Conservation (phyloP, 2,329 filamentous ascomycete species). For the Arthroderma sp. region DNA sequence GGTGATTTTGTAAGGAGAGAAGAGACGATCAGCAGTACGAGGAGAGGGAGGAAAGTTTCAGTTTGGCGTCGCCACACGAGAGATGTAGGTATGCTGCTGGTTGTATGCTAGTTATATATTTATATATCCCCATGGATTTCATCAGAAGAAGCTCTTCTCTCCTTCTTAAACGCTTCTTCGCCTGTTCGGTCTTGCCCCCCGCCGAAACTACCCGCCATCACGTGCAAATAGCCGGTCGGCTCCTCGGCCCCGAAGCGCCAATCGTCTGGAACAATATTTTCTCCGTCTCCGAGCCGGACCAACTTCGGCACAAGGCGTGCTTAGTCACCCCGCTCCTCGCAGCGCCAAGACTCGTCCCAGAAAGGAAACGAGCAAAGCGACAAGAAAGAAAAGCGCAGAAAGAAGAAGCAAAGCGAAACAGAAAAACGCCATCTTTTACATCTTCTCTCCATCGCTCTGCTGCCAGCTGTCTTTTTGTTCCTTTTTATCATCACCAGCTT, state of each 20-base stretch:
- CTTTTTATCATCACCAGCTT: no score
- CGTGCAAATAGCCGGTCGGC: background rate
- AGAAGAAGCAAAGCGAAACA: background rate
- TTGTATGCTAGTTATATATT: no score
- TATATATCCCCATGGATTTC: no score
- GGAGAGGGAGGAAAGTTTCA: no score
- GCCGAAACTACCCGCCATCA: slow-evolving; percentile 2
- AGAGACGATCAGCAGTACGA: background rate
- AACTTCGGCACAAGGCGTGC: background rate
- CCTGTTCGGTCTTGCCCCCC: background rate
- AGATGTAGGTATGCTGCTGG: no score
- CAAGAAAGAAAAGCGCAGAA: background rate
- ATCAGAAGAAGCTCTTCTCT: no score
- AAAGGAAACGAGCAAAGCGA: background rate
- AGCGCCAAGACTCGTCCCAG: background rate
- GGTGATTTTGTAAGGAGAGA: background rate
- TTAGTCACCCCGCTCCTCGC: background rate
- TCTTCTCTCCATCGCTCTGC: no score
- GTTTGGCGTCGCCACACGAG: no score
- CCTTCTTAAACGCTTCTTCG: background rate
- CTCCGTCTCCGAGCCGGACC: background rate
- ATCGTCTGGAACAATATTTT: background rate
- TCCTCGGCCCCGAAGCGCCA: background rate
- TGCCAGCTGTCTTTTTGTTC: no score
- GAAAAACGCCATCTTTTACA: background rate